Conservation (phyloP, 495 filamentous ascomycete species). For the Staphylotrichum longicolle region DNA sequence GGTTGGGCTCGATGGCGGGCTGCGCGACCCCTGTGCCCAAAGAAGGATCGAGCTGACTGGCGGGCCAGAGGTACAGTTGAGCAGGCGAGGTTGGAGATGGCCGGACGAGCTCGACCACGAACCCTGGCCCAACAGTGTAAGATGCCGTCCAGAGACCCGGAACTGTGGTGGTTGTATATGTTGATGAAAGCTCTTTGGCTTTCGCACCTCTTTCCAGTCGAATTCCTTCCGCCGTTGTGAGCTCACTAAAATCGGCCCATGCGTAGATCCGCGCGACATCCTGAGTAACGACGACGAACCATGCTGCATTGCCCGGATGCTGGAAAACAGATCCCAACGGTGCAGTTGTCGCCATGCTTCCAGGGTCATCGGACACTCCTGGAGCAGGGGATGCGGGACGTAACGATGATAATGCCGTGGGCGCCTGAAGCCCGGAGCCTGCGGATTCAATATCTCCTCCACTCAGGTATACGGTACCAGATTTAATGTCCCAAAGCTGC, state of each 20-base stretch:
- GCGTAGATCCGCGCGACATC: slow-evolving; percentile 23
- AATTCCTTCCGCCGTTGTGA: slow-evolving; percentile 16
- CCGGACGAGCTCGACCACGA: slow-evolving; percentile 19
- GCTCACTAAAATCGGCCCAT: slow-evolving; percentile 26
- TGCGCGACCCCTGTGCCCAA: neutral
- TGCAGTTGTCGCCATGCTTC: too few species aligned
- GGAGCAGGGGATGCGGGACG: neutral
- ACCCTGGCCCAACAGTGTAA: slow-evolving; percentile 17
- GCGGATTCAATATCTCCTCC: too few species aligned
- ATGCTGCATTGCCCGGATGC: slow-evolving; percentile 20
- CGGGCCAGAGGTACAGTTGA: slow-evolving; percentile 19
- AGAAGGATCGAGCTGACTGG: slow-evolving; percentile 18
- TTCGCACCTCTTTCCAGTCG: neutral
- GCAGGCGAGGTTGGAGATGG: neutral
- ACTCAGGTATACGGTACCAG: too few species aligned
- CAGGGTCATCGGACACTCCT: neutral
- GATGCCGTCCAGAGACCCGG: neutral
- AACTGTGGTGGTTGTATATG: neutral
- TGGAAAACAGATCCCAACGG: slow-evolving; percentile 14
- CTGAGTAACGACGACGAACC: slow-evolving; percentile 20
- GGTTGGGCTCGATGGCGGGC: neutral
- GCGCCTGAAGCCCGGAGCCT: too few species aligned
- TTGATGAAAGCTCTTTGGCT: neutral
- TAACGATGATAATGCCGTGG: too few species aligned
- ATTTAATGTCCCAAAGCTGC: neutral